Evolutionary conservation across 2,329 filamentous ascomycete species (phyloP), one percentile per base, ranked within the genome.

Genomic region (Mycosphaerelloides madeirae): DNA sequence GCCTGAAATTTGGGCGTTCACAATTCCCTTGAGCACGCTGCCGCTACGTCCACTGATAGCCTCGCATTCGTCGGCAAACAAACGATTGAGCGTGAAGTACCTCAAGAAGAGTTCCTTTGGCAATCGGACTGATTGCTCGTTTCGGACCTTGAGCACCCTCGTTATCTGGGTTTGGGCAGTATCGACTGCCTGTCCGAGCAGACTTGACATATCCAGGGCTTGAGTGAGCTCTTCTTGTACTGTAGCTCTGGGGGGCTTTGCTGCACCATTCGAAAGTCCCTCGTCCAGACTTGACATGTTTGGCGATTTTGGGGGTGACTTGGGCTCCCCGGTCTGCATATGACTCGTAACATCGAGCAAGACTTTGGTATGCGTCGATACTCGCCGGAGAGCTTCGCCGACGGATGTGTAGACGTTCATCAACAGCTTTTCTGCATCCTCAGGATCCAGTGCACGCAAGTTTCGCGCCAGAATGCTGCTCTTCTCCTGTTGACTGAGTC

Each of bases 311-410:
- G 69, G 64, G 3, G 71, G 43, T 3, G 54, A 56, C 25, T 48
- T 69, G 9, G 47, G 32, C 18, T 54, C 49, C 12, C 67, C 68
- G 25, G 72, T 64, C 14, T 77, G 74, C 40, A 86, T 75, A 11
- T 80, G 83, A 63, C 89, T 95, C 1, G 90, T 93, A 15, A 95
- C 86, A 65, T 98, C 93, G 8, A 98, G 75, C n/a, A 98, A 69
- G 8, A 97, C 83, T 65, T 98, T 98, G 43, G 93, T 85, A 63
- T 97, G 91, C 0, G 88, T 90, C 14, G 87, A 88, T 6, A 96
- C 71, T 58, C 93, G 79, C 44, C 93, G 78, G 37, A 98, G 65
- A 3, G 87, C 87, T 69, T 98, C 93, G 3, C 91, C 85, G 7
- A 96, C 84, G 28, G 85, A 82, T 14, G 89, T 84, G 60, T 97